phyloP scores from a whole-genome alignment of 2,329 filamentous ascomycete genomes.

The Triangularia setosa region DNA sequence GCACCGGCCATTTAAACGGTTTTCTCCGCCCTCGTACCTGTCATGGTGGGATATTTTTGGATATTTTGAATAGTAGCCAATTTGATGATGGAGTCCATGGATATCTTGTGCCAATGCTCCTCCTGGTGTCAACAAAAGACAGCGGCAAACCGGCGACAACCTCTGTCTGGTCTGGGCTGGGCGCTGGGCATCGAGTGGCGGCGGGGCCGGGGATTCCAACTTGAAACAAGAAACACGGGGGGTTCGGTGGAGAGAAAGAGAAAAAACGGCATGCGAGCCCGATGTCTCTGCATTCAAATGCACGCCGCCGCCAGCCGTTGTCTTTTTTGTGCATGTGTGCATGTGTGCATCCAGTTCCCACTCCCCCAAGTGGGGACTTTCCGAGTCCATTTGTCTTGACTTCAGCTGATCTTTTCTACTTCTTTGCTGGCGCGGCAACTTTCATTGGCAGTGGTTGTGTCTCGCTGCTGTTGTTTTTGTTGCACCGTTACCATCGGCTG shows the following conservation, averaged over 20 bases:
- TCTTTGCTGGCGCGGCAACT: background rate
- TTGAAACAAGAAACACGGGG: constrained; percentile 1
- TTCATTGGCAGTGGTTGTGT: background rate
- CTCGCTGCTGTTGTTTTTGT: background rate
- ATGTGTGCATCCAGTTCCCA: background rate
- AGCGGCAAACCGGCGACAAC: background rate
- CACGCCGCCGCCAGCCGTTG: background rate
- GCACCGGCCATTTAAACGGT: background rate
- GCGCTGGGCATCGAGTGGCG: background rate
- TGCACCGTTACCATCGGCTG: background rate
- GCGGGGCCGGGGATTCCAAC: background rate
- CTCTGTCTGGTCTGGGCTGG: background rate
- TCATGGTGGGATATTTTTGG: background rate
- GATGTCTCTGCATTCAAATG: background rate
- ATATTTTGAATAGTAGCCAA: background rate
- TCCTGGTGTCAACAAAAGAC: background rate
- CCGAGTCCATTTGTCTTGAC: background rate
- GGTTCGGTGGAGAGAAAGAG: background rate
- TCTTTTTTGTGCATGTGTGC: too few relatives aligned
- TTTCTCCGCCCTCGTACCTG: background rate
- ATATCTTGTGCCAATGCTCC: background rate
- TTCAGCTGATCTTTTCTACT: background rate
- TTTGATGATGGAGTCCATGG: background rate
- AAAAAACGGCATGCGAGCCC: background rate
- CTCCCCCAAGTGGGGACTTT: background rate